Evolutionary conservation across 495 filamentous ascomycete species (phyloP).

Genomic region (Venustampulla echinocandica): DNA sequence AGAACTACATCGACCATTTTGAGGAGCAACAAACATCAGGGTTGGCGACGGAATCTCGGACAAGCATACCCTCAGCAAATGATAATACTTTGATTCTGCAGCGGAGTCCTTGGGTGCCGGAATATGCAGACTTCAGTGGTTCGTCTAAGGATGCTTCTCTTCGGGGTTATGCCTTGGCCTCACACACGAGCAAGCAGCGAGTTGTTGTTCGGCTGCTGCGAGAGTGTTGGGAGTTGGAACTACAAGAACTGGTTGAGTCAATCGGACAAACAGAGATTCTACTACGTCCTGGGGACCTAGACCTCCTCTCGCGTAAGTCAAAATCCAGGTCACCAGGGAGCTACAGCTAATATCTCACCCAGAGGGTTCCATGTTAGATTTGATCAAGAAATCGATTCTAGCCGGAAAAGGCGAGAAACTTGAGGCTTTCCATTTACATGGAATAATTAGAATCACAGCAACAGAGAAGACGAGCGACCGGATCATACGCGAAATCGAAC

Average conservation of each 20-base stretch:
- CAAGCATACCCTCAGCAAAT: constrained; percentile 12
- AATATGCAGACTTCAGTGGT: constrained; percentile 26
- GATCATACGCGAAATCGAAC: constrained; percentile 5
- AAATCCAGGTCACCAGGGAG: neutral
- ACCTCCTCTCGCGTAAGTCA: constrained; percentile 17
- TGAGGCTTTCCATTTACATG: constrained; percentile 10
- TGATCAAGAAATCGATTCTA: constrained; percentile 3
- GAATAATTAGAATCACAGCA: constrained; percentile 19
- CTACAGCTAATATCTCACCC: neutral
- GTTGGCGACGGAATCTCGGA: constrained; percentile 4
- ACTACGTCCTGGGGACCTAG: constrained; percentile 11
- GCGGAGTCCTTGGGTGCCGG: constrained; percentile 28
- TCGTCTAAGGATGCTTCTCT: constrained; percentile 15
- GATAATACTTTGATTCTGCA: constrained; percentile 17
- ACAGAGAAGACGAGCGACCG: constrained; percentile 4
- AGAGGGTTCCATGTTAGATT: constrained; percentile 9
- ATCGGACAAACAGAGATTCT: constrained; percentile 22
- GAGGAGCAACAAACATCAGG: constrained; percentile 12
- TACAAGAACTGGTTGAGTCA: constrained; percentile 12
- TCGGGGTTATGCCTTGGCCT: constrained; percentile 19
- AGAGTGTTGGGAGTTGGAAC: constrained; percentile 20
- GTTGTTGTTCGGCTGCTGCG: constrained; percentile 16
- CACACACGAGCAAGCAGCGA: constrained; percentile 20
- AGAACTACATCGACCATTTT: constrained; percentile 25
- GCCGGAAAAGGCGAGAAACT: constrained; percentile 11